Percentiles rank a stretch among this genome's conserved stretches.
Conservation (phyloP, 2,329 filamentous ascomycete genomes). For the Tolypocladium ovalisporum region DNA sequence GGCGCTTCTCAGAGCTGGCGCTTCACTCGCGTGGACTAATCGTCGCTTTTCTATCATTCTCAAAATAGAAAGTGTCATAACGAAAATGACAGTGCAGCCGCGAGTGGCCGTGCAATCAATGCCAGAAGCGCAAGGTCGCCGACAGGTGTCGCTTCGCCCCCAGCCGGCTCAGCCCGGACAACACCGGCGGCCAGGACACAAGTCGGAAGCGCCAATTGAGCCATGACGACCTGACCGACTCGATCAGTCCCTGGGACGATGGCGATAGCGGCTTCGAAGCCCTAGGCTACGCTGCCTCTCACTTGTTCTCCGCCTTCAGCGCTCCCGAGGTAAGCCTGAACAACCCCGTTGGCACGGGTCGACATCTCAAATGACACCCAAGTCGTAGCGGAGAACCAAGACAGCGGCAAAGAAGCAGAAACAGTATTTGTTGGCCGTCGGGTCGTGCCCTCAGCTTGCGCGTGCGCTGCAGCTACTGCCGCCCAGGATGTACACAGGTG, state of each 20-base stretch:
- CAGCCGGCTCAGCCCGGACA: conserved; percentile 12
- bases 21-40: background rate
- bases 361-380: background rate
- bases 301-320: conserved; percentile 18
- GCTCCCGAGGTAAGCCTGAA: conserved; percentile 11
- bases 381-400: conserved; percentile 8
- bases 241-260: conserved; percentile 12
- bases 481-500: conserved; percentile 22
- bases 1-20: too few species aligned
- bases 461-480: conserved; percentile 21
- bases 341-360: background rate
- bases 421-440: conserved; percentile 7
- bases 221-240: conserved; percentile 8
- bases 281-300: conserved; percentile 23
- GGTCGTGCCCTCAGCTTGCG: conserved; percentile 17
- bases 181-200: conserved; percentile 7
- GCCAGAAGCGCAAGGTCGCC: conserved; percentile 26
- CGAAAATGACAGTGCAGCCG: conserved; percentile 21
- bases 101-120: conserved; percentile 28
- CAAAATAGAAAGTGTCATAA: background rate
- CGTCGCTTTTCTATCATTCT: background rate
- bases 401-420: conserved; percentile 7
- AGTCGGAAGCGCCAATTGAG: conserved; percentile 13
- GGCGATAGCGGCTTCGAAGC: conserved; percentile 19
- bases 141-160: conserved; percentile 23